Evolutionary conservation across 1,139 yeast species (phyloP), one percentile per base, ranked within the genome.

Genomic region (Sugiyamaella pinicola): DNA sequence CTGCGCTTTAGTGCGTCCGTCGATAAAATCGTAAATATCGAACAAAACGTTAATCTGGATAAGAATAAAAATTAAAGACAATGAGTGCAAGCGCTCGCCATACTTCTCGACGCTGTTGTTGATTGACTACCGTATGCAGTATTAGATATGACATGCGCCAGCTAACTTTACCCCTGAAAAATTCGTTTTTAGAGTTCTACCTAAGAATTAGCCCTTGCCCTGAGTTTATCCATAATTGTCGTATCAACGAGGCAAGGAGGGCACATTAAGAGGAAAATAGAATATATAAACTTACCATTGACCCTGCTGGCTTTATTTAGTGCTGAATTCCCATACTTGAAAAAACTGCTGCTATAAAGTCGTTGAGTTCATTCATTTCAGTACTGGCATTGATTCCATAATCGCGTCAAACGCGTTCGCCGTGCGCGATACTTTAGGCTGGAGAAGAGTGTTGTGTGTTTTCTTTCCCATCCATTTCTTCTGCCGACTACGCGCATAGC

Each of bases 101-200:
- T n/a, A n/a, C n/a, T n/a, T n/a, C n/a, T 24, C 9, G 28, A 24
- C 28, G 28, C n/a, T n/a, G 28, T 40, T 40, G 44, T 40, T 40
- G 44, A 40, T 40, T n/a, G 44, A 40, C 34, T 26, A 4, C 44
- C 44, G 3, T 40, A 26, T 26, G 34, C 44, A 40, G 44, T 9
- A 8, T 18, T 18, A n/a, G 28, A 24, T 31, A n/a, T n/a, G 4
- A 29, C n/a, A 13, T 7, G 13, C n/a, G 17, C 17, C 12, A n/a
- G 35, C 31, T 4, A 31, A 3, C 17, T 24, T 26, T 40, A 40
- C 44, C 44, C 44, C 44, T 40, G 44, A 40, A 40, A 40, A 40
- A 22, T 39, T 19, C 26, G 12, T 17, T 22, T 26, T 40, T 24
- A 24, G 34, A 17, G 17, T 8, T 26, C 21, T 13, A 9, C 12